Evolutionary conservation across 176 grass and related monocot genomes (phyloP).

Genomic region (Otatea glauca): DNA sequence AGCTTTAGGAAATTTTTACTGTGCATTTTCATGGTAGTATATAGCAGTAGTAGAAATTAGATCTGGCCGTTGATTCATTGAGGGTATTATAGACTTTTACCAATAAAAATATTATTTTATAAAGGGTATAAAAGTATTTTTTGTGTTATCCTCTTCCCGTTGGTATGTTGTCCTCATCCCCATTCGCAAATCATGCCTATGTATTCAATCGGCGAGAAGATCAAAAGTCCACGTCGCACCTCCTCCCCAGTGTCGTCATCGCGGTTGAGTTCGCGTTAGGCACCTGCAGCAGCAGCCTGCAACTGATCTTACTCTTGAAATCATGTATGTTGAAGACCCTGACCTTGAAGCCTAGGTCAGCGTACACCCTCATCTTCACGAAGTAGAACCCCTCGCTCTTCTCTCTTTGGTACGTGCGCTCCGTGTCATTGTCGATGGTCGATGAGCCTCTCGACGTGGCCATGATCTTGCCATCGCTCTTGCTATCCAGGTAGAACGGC

Average conservation of each 20-base stretch:
- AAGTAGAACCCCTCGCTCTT: constrained; percentile 61
- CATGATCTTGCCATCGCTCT: constrained; percentile 52
- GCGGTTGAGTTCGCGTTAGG: constrained; percentile 38
- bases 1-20: too few species aligned
- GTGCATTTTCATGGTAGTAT: too few species aligned
- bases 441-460: constrained; percentile 37
- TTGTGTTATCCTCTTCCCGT: too few species aligned
- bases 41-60: too few species aligned
- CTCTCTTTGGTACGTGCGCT: constrained; percentile 64
- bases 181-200: too few species aligned
- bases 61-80: too few species aligned
- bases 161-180: too few species aligned
- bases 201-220: background rate
- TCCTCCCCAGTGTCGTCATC: constrained; percentile 42
- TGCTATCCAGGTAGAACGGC: constrained; percentile 59
- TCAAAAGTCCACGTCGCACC: constrained; percentile 65
- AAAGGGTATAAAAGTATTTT: too few species aligned
- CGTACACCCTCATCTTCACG: constrained; percentile 59
- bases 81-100: too few species aligned
- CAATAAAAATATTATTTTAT: too few species aligned
- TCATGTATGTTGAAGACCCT: constrained; percentile 49
- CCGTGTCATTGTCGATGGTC: constrained; percentile 1
- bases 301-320: constrained; percentile 54
- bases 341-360: constrained; percentile 60
- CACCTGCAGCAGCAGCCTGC: too few species aligned